Evolutionary conservation across 1,284 basidiomycete species (phyloP), one percentile per base, ranked within the genome.

Genomic region (Athelia psychrophila): DNA sequence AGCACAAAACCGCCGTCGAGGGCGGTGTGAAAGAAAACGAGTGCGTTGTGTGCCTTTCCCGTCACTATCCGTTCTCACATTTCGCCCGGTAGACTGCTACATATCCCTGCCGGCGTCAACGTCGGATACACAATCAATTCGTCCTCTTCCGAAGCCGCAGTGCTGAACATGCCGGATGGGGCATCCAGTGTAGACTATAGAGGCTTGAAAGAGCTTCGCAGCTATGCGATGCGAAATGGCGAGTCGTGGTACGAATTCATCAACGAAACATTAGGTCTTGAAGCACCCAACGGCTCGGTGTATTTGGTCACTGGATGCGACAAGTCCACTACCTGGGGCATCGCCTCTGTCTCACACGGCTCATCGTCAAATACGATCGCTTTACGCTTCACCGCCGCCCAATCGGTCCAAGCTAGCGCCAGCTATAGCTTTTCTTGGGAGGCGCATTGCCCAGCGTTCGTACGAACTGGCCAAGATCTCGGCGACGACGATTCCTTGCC

Each of bases 241-340:
- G 46, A 52, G 18, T 42, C 47, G 27, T 56, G 55, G 55, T 56
- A 56, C 40, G 46, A 45, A 16, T 54, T 51, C 33, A 38, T 52
- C 22, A 54, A 50, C 27, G 48, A 19, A n/a, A 9, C 30, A 2
- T 33, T 51, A 40, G 53, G 55, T 20, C 47, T 53, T 2, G 30
- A 32, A 6, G 33, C 54, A 2, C 20, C 45, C 18, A 54, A 54
- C 15, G 55, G 55, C 2, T 24, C 49, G 2, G 48, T 56, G 1
- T 54, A 54, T 32, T 45, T 57, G n/a, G 30, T 57, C 15, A 54
- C 55, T n/a, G 55, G 53, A 10, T 51, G 48, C n/a, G 55, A 57
- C 44, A 57, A 54, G 30, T 18, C 52, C 18, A 24, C 16, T 13
- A 45, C 55, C 3, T 20, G 55, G 40, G 52, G 49, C 12, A 56